Evolutionary conservation across 306 rosid species (phyloP).

Genomic region (Fagus crenata): DNA sequence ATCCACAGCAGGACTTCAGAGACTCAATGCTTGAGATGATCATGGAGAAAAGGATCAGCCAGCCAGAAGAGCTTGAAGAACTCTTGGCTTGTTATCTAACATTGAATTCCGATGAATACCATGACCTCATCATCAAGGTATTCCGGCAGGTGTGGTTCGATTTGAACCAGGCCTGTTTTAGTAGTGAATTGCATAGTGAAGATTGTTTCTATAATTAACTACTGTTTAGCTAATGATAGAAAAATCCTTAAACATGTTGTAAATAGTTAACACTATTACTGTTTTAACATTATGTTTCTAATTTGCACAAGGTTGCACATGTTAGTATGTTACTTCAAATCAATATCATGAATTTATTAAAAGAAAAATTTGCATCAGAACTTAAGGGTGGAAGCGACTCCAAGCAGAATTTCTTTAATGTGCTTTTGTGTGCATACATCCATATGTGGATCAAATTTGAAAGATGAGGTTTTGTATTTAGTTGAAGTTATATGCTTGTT

Average conservation of each 20-base stretch:
- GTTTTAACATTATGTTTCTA: slow-evolving; percentile 17
- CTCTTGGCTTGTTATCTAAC: slow-evolving; percentile 83
- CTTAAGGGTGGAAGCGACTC: not conserved
- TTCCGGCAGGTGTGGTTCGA: slow-evolving; percentile 90
- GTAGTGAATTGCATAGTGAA: slow-evolving; percentile 34
- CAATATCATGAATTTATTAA: not conserved
- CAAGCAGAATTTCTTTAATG: not conserved
- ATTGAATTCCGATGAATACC: slow-evolving; percentile 80
- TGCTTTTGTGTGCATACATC: not conserved
- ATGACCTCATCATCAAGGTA: slow-evolving; percentile 79
- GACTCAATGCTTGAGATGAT: slow-evolving; percentile 98
- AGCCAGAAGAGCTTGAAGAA: slow-evolving; percentile 76
- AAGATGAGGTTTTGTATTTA: not conserved
- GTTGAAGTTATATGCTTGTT: not conserved
- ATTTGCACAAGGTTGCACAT: not conserved
- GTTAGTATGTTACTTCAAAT: not conserved
- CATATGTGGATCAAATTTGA: no score
- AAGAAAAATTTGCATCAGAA: not conserved
- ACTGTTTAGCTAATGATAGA: slow-evolving; percentile 16
- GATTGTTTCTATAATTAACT: slow-evolving; percentile 33
- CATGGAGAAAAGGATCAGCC: slow-evolving; percentile 53
- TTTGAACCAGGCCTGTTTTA: slow-evolving; percentile 45
- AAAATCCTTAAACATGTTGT: slow-evolving; percentile 18
- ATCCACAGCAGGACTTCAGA: slow-evolving; percentile 81
- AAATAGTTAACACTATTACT: slow-evolving; percentile 17